Percentiles rank a stretch among this genome's conserved stretches.
Conservation (phyloP, 768 basidiomycete genomes). For the Tylopilus sp. region DNA sequence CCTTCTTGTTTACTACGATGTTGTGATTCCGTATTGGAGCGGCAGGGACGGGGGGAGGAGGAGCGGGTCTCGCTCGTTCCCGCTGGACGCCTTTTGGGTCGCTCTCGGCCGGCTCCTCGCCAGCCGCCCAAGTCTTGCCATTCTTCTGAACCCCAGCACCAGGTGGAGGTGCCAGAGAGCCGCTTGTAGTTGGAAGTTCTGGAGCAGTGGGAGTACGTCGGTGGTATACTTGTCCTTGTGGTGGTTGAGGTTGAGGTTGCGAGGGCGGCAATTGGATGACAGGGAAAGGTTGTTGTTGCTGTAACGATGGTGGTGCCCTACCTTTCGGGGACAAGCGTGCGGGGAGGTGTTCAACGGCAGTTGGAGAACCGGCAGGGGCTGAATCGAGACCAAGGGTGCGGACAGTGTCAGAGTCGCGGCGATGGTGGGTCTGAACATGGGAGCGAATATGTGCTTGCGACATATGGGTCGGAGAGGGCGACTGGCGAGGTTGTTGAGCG, state of each 20-base stretch:
- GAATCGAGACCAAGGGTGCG: conserved; percentile 44
- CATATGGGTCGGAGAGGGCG: conserved; percentile 50
- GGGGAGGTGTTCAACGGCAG: conserved; percentile 44
- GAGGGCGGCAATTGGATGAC: conserved; percentile 23
- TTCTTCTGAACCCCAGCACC: conserved; percentile 21
- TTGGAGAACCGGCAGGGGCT: conserved; percentile 49
- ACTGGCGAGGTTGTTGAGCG: conserved; percentile 40
- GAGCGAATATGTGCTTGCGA: conserved; percentile 31
- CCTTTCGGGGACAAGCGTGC: conserved; percentile 31
- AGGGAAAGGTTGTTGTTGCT: conserved; percentile 29
- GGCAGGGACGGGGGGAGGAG: conserved; percentile 30
- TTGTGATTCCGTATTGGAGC: conserved; percentile 39
- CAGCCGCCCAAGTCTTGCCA: conserved; percentile 45
- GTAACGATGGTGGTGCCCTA: conserved; percentile 17
- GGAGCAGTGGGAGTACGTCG: conserved; percentile 69
- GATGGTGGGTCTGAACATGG: conserved; percentile 46
- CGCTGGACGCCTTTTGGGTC: conserved; percentile 26
- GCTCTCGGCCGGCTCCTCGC: conserved; percentile 41
- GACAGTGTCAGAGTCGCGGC: conserved; percentile 76
- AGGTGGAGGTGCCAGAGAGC: conserved; percentile 17
- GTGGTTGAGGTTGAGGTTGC: conserved; percentile 17
- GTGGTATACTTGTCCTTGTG: conserved; percentile 42
- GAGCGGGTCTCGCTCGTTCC: conserved; percentile 31
- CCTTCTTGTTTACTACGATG: conserved; percentile 59
- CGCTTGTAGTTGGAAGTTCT: conserved; percentile 49